Conservation (phyloP, 1,139 yeast genomes). For the Citeromyces hawaiiensis region DNA sequence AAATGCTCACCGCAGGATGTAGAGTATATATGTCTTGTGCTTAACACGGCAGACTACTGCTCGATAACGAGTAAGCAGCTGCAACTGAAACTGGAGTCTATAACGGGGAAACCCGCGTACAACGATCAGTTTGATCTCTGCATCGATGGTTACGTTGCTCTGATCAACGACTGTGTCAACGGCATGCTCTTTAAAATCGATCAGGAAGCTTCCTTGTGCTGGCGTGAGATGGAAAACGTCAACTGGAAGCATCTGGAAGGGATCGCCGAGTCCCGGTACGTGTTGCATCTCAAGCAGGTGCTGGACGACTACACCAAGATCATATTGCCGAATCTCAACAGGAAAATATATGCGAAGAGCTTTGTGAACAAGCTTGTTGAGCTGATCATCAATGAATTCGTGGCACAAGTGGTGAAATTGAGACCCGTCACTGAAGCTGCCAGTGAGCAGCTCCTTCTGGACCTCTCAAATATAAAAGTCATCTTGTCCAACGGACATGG, state of each 20-base stretch:
- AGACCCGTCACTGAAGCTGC: constrained; percentile 57
- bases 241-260: constrained; percentile 62
- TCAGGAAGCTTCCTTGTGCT: constrained; percentile 49
- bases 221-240: constrained; percentile 77
- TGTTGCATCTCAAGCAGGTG: constrained; percentile 41
- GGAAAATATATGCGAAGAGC: constrained; percentile 61
- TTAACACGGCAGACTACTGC: constrained; percentile 87
- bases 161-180: constrained; percentile 47
- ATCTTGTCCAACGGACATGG: constrained; percentile 24
- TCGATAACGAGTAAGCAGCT: constrained; percentile 67
- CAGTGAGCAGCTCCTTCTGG: constrained; percentile 74
- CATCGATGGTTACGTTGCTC: constrained; percentile 39
- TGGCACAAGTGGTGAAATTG: constrained; percentile 40
- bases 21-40: constrained; percentile 52
- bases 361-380: constrained; percentile 73
- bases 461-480: constrained; percentile 21
- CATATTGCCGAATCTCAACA: constrained; percentile 47
- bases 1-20: constrained; percentile 35
- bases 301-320: constrained; percentile 25
- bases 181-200: constrained; percentile 46
- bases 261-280: constrained; percentile 60
- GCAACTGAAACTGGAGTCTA: constrained; percentile 44
- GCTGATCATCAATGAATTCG: constrained; percentile 39
- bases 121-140: constrained; percentile 36
- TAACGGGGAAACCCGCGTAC: constrained; percentile 24